Percentiles rank a stretch among this genome's conserved stretches.
Conservation (phyloP, 371 early-diverging fungal genomes). For the Mucor piriformis region DNA sequence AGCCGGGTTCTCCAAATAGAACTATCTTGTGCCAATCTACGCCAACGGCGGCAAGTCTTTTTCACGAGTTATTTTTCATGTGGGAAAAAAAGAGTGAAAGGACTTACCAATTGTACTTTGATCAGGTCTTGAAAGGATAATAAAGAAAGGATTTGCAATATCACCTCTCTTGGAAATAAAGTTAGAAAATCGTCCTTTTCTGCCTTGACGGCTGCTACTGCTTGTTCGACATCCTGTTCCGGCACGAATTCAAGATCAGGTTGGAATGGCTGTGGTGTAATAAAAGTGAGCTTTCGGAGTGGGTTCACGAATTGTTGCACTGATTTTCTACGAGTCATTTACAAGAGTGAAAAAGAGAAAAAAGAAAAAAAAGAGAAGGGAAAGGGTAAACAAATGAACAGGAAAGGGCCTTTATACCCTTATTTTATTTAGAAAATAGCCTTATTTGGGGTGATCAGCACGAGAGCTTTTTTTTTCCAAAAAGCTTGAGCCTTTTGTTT, state of each 20-base stretch:
- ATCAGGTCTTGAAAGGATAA: constrained; percentile 43
- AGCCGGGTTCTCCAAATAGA: constrained; percentile 40
- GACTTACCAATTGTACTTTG: constrained; percentile 40
- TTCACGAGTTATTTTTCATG: neutral
- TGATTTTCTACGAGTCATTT: constrained; percentile 40
- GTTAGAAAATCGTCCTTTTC: constrained; percentile 27
- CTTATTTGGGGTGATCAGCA: constrained; percentile 14
- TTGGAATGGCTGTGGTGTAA: neutral
- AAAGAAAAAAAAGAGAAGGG: constrained; percentile 15
- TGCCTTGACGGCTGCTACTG: neutral
- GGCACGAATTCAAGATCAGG: constrained; percentile 12
- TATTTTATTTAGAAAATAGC: constrained; percentile 1
- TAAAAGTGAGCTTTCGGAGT: constrained; percentile 27
- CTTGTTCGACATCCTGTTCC: constrained; percentile 7
- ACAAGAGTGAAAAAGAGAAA: constrained; percentile 2
- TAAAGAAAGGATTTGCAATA: constrained; percentile 32
- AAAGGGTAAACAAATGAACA: constrained; percentile 4
- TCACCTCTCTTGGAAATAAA: constrained; percentile 43
- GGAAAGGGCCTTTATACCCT: constrained; percentile 12
- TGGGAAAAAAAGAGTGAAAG: neutral
- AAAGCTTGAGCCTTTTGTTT: no score
- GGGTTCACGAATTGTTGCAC: constrained; percentile 43
- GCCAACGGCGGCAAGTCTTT: constrained; percentile 47
- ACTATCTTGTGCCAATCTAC: constrained; percentile 37
- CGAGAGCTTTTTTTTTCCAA: no score